Conservation (phyloP, 2,329 filamentous ascomycete species). For the Cercospora berteroae region DNA sequence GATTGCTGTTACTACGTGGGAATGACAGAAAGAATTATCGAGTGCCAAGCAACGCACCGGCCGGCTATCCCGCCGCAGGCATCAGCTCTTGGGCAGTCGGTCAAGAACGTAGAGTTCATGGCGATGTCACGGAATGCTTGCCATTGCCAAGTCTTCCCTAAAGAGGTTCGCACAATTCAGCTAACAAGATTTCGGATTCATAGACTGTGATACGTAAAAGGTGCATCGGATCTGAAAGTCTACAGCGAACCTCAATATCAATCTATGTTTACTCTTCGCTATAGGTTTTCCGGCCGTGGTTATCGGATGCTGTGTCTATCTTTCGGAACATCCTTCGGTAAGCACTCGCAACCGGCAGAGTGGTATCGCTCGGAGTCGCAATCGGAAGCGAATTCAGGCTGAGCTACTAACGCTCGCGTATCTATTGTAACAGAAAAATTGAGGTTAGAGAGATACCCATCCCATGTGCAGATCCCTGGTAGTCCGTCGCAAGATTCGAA, state of each 20-base stretch:
- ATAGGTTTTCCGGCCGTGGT: too few relatives aligned
- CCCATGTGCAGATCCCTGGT: neutral
- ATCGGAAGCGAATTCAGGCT: too few relatives aligned
- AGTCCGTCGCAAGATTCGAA: neutral
- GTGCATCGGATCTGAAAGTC: neutral
- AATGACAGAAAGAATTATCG: neutral
- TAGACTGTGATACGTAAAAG: neutral
- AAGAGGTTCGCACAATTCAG: neutral
- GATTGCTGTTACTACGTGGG: neutral
- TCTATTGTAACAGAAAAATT: too few relatives aligned
- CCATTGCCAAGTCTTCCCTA: neutral
- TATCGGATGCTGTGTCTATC: too few relatives aligned
- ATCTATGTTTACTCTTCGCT: too few relatives aligned
- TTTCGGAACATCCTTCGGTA: too few relatives aligned
- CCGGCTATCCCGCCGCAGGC: neutral
- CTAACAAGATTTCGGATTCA: neutral
- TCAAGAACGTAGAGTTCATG: neutral
- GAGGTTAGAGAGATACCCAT: too few relatives aligned
- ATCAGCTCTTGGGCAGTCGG: neutral
- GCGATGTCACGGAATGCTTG: neutral
- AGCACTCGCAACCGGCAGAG: too few relatives aligned
- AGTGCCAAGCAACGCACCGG: neutral
- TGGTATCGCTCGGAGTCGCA: too few relatives aligned
- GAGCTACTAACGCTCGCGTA: too few relatives aligned
- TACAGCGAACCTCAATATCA: too few relatives aligned